Evolutionary conservation across 805 yeast genomes (phyloP), one percentile per base, ranked within the genome.

Genomic region (Dipodascopsis tothii): DNA sequence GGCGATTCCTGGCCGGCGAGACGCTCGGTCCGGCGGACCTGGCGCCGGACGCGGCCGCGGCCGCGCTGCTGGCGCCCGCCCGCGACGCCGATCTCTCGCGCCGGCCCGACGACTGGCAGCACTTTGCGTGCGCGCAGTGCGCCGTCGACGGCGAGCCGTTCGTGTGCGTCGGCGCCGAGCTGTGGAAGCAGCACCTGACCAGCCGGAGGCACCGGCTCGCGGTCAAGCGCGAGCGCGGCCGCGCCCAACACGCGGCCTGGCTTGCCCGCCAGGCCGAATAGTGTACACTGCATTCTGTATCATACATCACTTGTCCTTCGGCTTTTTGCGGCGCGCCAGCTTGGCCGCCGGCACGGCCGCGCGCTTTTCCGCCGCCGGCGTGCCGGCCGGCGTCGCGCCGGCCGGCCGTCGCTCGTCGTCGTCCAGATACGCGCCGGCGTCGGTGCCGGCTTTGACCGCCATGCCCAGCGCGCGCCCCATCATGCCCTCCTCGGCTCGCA

Each of bases 161-260:
- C 11, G 70, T 86, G 0, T 73, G 82, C 1, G 77, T 92, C 5
- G 96, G 96, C 0, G 78, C 74, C 39, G 74, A 75, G 1, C 81
- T 73, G 40, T 85, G 84, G 80, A 61, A 74, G 4, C 70, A 74
- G 3, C 98, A 90, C 62, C 46, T 78, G 38, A 64, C 66, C 17
- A 79, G 95, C 45, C 70, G 79, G 48, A 71, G 83, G 45, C 98
- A 51, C 33, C 45, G 58, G 35, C 46, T 44, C 55, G 56, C 59
- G 2, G 39, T 58, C 14, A 51, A 52, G 20, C 46, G 30, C 11
- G 11, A 25, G 30, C 9, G 14, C 9, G 30, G 30, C 9, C 9
- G 30, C 9, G 11, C 9, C 9, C 30, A 25, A 25, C 14, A 25
- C 30, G 30, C 9, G 30, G 30, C 9, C 11, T 25, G 30, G 30